Conservation (phyloP, 2,329 filamentous ascomycete species). For the Onygenales sp. region DNA sequence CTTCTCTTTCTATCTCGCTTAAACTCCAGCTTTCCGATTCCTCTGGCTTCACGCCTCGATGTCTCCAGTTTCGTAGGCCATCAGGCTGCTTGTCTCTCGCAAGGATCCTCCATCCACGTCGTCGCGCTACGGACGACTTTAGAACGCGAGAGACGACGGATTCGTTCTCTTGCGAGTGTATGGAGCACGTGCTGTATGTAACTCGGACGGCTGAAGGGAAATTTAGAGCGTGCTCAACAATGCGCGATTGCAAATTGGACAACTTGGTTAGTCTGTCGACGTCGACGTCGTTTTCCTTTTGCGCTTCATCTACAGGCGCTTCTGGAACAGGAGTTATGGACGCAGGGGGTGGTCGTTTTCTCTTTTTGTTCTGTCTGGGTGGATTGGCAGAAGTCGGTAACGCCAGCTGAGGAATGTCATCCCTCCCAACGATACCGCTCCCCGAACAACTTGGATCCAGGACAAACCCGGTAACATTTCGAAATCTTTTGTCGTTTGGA, state of each 20-base stretch:
- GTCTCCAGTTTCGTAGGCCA: constrained; percentile 67
- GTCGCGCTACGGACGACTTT: constrained; percentile 53
- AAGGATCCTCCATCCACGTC: constrained; percentile 69
- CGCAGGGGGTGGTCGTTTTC: constrained; percentile 23
- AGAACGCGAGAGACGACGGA: constrained; percentile 67
- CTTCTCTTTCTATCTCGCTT: constrained; percentile 48
- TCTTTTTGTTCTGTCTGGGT: constrained; percentile 30
- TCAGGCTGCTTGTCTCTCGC: constrained; percentile 60
- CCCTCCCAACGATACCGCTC: constrained; percentile 84
- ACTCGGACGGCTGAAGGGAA: constrained; percentile 69
- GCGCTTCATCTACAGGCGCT: constrained; percentile 10
- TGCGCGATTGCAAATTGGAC: constrained; percentile 68
- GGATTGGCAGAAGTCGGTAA: constrained; percentile 47
- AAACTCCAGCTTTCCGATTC: constrained; percentile 14
- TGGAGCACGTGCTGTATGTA: constrained; percentile 89
- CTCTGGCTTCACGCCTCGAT: constrained; percentile 49
- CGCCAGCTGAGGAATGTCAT: constrained; percentile 62
- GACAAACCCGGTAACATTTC: constrained; percentile 67
- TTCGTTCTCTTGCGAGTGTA: constrained; percentile 84
- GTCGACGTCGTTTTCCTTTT: constrained; percentile 38
- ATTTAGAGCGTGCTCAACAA: constrained; percentile 73
- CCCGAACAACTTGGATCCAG: constrained; percentile 94
- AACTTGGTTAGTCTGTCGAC: constrained; percentile 60
- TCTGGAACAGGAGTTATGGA: not conserved
- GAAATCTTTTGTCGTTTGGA: constrained; percentile 52